Conservation (phyloP, 208 protist species). For the Blechomonas ayalai region DNA sequence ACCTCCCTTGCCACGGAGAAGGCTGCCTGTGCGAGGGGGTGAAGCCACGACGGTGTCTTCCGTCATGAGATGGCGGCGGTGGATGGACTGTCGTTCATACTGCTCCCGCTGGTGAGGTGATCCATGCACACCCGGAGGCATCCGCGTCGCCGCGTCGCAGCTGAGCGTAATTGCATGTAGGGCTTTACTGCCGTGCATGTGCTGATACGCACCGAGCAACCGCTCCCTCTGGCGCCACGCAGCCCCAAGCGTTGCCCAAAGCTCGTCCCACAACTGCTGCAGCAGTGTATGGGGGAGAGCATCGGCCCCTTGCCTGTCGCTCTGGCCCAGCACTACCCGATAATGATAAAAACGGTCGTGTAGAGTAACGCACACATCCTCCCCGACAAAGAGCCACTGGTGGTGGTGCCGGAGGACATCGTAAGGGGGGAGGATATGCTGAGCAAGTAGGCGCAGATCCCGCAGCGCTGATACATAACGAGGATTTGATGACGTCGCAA, state of each 20-base stretch:
- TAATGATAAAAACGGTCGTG: constrained; percentile 40
- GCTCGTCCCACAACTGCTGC: constrained; percentile 35
- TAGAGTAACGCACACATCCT: constrained; percentile 50
- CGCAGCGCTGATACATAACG: constrained; percentile 35
- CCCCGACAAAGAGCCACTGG: constrained; percentile 54
- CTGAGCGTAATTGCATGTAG: constrained; percentile 3
- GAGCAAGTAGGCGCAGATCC: constrained; percentile 37
- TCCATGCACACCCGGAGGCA: constrained; percentile 2
- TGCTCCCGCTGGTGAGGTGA: constrained; percentile 2
- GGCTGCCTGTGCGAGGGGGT: no score
- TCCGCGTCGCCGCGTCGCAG: constrained; percentile 1
- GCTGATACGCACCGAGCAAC: constrained; percentile 33
- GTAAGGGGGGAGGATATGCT: constrained; percentile 37
- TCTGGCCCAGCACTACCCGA: constrained; percentile 18
- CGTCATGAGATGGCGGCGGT: no score
- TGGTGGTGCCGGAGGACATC: constrained; percentile 46
- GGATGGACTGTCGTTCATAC: no score
- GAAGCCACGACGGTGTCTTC: no score
- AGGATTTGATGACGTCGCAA: no score
- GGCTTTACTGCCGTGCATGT: constrained; percentile 1
- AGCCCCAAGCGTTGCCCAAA: constrained; percentile 54
- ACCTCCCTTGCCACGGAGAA: no score
- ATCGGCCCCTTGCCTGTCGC: no score
- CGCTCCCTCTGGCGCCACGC: constrained; percentile 65
- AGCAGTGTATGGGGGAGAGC: neutral